Percentiles rank a stretch among this genome's conserved stretches.
Evolutionary conservation across 306 rosid genomes (phyloP).

Genomic region (Dryas alaskensis): DNA sequence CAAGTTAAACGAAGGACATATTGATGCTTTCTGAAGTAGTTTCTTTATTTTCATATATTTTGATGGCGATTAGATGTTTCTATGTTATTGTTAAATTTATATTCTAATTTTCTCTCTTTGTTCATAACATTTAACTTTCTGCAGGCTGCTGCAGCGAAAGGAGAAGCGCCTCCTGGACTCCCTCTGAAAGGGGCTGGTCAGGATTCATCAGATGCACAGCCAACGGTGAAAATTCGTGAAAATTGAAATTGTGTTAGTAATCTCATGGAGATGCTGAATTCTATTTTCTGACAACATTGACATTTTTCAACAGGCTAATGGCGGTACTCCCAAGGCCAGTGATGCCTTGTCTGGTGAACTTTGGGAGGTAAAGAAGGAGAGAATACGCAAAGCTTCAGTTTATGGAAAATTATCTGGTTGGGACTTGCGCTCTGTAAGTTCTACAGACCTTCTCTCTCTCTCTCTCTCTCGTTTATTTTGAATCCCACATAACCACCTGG

Average conservation of each 20-base stretch:
- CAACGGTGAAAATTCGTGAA: constrained; percentile 42
- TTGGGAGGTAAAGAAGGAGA: constrained; percentile 90
- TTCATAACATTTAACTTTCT: constrained; percentile 28
- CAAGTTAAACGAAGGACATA: neutral
- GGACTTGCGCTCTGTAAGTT: constrained; percentile 93
- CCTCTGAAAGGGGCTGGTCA: constrained; percentile 98
- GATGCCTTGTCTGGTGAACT: constrained; percentile 98
- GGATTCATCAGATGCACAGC: constrained; percentile 84
- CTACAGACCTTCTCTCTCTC: neutral
- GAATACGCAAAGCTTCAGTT: constrained; percentile 75
- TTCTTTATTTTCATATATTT: neutral
- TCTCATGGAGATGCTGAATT: constrained; percentile 17
- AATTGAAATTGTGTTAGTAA: constrained; percentile 19
- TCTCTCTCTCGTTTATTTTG: no score
- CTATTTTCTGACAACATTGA: constrained; percentile 18
- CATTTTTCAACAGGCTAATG: constrained; percentile 57
- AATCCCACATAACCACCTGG: no score
- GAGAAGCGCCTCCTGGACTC: constrained; percentile 99
- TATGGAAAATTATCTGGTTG: constrained; percentile 79
- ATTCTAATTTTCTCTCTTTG: neutral
- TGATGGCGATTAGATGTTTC: neutral
- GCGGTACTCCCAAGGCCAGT: constrained; percentile 77
- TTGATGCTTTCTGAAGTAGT: neutral
- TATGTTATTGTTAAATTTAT: neutral
- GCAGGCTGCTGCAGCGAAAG: constrained; percentile 99